Evolutionary conservation across 768 basidiomycete species (phyloP), one percentile per base, ranked within the genome.

Genomic region (Suillus ampliporus): DNA sequence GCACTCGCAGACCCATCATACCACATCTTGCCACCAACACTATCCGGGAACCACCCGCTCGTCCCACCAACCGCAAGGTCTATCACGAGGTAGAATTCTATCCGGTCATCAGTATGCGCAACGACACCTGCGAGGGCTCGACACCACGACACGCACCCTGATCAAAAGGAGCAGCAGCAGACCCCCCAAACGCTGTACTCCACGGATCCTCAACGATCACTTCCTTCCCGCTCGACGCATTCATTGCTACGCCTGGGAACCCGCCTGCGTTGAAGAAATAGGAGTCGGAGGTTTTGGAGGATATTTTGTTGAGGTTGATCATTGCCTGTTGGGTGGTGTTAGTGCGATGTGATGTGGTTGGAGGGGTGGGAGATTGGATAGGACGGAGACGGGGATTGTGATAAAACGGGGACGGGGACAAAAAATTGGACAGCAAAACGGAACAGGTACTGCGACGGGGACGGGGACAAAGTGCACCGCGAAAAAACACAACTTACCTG

Each of bases 61-160:
- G 91, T 93, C 2, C 89, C 88, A 11, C 94, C 94, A 11, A 86
- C 92, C 2, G 88, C 92, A 40, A 95, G 83, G 72, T 91, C 84
- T 71, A 96, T 77, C 69, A 93, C 86, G 28, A 95, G 77, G 77
- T 92, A 95, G 76, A 96, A 95, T 19, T 87, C 89, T 87, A 61
- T 43, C 47, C 21, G n/a, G 69, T 64, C 5, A 4, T 62, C 34
- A 48, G 54, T n/a, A 15, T n/a, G n/a, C n/a, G n/a, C n/a, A n/a
- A n/a, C n/a, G n/a, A n/a, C n/a, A n/a, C n/a, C n/a, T n/a, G n/a
- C n/a, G n/a, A n/a, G n/a, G n/a, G n/a, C n/a, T n/a, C n/a, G n/a
- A n/a, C n/a, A n/a, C n/a, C n/a, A n/a, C n/a, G 38, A 37, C 44
- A 65, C 81, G 70, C 84, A 91, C 73, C 87, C 14, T 74, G 73